Conservation (phyloP, 768 basidiomycete species). For the Exidia glandulosa region DNA sequence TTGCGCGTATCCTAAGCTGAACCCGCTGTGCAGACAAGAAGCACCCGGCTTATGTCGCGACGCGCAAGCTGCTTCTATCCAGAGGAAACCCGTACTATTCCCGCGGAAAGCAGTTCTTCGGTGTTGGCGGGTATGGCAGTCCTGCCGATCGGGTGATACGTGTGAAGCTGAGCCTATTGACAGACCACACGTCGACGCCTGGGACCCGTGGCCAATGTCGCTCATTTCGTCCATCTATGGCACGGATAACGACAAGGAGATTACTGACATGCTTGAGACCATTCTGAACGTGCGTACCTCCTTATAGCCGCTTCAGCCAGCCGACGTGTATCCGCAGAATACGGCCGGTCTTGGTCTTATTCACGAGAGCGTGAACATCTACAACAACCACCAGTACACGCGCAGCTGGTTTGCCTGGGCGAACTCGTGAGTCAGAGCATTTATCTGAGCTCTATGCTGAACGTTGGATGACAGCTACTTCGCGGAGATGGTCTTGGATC, state of each 20-base stretch:
- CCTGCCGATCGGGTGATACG: background rate
- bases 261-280: constrained; percentile 46
- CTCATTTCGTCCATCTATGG: constrained; percentile 65
- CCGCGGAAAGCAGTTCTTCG: constrained; percentile 50
- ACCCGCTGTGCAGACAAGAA: constrained; percentile 27
- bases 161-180: constrained; percentile 23
- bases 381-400: constrained; percentile 45
- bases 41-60: constrained; percentile 51
- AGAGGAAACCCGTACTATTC: constrained; percentile 59
- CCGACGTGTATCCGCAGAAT: constrained; percentile 31
- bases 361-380: constrained; percentile 63
- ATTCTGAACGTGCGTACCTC: constrained; percentile 53
- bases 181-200: constrained; percentile 63
- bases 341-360: constrained; percentile 67
- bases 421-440: constrained; percentile 23
- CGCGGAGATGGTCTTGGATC: constrained; percentile 69
- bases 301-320: background rate
- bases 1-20: background rate
- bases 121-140: constrained; percentile 44
- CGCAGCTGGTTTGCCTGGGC: constrained; percentile 78
- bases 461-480: constrained; percentile 42
- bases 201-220: constrained; percentile 80
- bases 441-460: background rate
- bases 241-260: constrained; percentile 61
- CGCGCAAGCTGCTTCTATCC: constrained; percentile 51